These are phyloP conservation scores for Pichia sp. DNA, from an alignment of 1,139 yeast genomes.

Conservation along the genomic window DNA sequence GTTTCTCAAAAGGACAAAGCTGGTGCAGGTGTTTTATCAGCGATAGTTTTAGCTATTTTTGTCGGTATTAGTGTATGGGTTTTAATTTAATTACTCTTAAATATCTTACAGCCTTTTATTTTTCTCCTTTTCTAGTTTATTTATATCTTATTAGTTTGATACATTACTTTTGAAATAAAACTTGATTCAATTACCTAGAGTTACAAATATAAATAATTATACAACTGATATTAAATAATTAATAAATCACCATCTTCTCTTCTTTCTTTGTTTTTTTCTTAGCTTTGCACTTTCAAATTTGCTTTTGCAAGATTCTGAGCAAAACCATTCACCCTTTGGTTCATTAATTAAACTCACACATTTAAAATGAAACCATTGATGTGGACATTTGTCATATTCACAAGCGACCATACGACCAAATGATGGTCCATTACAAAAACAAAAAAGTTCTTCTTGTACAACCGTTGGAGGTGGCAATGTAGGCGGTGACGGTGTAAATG, in stretches of 20 bases:
- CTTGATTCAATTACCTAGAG: not conserved
- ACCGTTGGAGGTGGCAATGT: not conserved
- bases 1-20: conserved; percentile 66
- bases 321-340: conserved; percentile 65
- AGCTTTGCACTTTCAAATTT: conserved; percentile 7
- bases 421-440: conserved; percentile 63
- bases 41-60: conserved; percentile 58
- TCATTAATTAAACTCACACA: conserved; percentile 66
- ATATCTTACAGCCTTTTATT: not conserved
- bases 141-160: conserved; percentile 9
- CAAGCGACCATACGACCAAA: conserved; percentile 79
- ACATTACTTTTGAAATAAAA: not conserved
- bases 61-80: conserved; percentile 72
- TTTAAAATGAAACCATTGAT: conserved; percentile 73
- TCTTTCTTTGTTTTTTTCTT: conserved; percentile 10
- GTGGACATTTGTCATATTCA: conserved; percentile 58
- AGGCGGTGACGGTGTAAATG: not conserved
- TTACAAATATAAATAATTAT: not conserved
- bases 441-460: conserved; percentile 32
- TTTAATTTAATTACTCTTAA: conserved; percentile 32
- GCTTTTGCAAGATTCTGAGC: conserved; percentile 41
- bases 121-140: conserved; percentile 8
- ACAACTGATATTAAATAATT: not conserved
- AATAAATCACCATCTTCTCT: not conserved
- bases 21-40: conserved; percentile 86